A percentile compares a stretch with the other conserved stretches of the same genome.
Conservation (phyloP, 164 flowering plant species). For the Sextonia rubra region DNA sequence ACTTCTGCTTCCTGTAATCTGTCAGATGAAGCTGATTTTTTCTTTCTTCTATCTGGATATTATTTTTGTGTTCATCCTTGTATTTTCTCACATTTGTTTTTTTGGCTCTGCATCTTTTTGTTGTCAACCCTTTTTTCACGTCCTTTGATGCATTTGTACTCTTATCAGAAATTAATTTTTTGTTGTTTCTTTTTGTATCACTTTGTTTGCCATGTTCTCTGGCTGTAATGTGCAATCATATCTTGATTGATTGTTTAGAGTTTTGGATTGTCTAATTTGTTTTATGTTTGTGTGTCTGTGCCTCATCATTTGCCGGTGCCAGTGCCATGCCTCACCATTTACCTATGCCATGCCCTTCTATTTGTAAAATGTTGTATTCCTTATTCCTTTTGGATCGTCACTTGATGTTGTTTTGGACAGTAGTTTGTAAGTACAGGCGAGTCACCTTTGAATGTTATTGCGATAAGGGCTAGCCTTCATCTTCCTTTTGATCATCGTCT, state of each 20-base stretch:
- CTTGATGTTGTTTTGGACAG: neutral
- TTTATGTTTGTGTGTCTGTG: no score
- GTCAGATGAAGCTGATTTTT: no score
- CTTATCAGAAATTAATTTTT: neutral
- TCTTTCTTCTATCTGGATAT: neutral
- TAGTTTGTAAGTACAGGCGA: slow-evolving; percentile 48
- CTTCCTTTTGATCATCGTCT: slow-evolving; percentile 71
- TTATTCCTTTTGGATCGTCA: neutral
- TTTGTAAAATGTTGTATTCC: neutral
- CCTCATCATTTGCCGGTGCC: neutral
- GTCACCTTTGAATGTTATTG: slow-evolving; percentile 55
- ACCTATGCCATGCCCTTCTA: neutral
- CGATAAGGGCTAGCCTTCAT: slow-evolving; percentile 78
- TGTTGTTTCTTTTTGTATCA: no score
- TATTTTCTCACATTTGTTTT: neutral
- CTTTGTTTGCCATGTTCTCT: neutral
- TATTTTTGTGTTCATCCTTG: neutral
- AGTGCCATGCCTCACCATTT: neutral
- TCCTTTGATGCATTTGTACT: neutral
- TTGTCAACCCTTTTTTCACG: neutral
- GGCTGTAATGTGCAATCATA: neutral
- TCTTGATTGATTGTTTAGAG: neutral
- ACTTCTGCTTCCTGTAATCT: neutral
- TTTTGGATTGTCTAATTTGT: neutral
- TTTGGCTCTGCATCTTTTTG: neutral